Evolutionary conservation across 441 rosid species (phyloP), one percentile per base, ranked within the genome.

Genomic region (Pelargonium fulgidum): DNA sequence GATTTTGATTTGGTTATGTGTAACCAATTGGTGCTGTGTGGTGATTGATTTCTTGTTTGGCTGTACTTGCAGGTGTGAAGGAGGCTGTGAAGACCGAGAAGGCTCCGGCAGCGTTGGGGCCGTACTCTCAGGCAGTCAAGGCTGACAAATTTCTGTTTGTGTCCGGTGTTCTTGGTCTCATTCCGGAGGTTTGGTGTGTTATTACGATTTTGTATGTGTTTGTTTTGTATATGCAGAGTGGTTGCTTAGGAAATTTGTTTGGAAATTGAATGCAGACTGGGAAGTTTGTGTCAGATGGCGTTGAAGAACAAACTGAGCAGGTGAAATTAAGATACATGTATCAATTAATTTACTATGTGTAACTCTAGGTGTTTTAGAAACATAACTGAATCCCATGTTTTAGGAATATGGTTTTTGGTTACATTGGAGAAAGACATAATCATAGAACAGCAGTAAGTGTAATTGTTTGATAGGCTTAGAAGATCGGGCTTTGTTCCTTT

Each of bases 21-120:
- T 2, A 3, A 48, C 13, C 9, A 48, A 48, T 48, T 12, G 54
- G 14, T 48, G 17, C 4, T 29, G 4, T 12, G 56, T 48, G 16
- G 17, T 48, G 6, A 48, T 48, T 14, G 16, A 48, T 3, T 29
- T 3, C 6, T 4, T 17, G 65, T 3, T 58, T 69, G 10, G 7
- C 12, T 24, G 1, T 24, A 24, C 29, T 45, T 76, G 75, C 72
- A 90, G 97, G 74, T 69, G 68, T 67, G 67, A 92, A 92, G 77
- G 96, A 86, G 80, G 89, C 81, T 64, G 90, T 89, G 65, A 76
- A 76, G 47, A 88, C 98, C 2, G 88, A 89, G 39, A 90, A 92
- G 76, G 98, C 99, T 71, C 97, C 97, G 7, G 98, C 96, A 26
- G 98, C 97, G 2, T 69, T 90, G 67, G 99, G 99, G 73, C 97